Evolutionary conservation across 768 basidiomycete species (phyloP).

Genomic region (Exidia glandulosa): DNA sequence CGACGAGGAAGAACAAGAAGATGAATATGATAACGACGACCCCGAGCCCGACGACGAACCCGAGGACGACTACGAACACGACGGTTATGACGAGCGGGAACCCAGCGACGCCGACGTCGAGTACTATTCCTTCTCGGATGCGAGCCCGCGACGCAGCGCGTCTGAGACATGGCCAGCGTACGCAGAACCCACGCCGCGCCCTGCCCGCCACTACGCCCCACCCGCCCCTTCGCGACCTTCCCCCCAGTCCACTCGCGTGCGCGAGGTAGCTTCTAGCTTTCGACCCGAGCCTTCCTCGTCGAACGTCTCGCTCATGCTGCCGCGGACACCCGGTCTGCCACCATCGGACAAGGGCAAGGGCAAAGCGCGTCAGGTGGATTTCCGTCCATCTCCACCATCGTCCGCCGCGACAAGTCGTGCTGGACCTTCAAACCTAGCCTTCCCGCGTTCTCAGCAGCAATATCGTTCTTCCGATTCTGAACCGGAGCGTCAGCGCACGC

Average conservation of each 20-base stretch:
- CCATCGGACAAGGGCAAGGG: conserved; percentile 16
- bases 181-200: neutral
- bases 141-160: neutral
- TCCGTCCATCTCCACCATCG: neutral
- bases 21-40: neutral
- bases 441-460: too few relatives aligned
- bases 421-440: neutral
- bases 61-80: neutral
- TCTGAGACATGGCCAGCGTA: neutral
- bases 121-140: neutral
- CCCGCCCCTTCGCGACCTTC: conserved; percentile 22
- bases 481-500: neutral
- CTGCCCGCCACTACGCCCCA: conserved; percentile 5
- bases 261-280: conserved; percentile 40
- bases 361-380: conserved; percentile 9
- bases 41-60: neutral
- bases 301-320: conserved; percentile 41
- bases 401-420: neutral
- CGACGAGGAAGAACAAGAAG: neutral
- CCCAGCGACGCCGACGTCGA: neutral
- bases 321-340: conserved; percentile 31
- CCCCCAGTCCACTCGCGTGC: conserved; percentile 29
- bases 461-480: neutral
- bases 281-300: conserved; percentile 34
- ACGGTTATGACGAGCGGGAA: neutral